Evolutionary conservation across 1,284 basidiomycete genomes (phyloP).

Genomic region (Tylopilus sp.): DNA sequence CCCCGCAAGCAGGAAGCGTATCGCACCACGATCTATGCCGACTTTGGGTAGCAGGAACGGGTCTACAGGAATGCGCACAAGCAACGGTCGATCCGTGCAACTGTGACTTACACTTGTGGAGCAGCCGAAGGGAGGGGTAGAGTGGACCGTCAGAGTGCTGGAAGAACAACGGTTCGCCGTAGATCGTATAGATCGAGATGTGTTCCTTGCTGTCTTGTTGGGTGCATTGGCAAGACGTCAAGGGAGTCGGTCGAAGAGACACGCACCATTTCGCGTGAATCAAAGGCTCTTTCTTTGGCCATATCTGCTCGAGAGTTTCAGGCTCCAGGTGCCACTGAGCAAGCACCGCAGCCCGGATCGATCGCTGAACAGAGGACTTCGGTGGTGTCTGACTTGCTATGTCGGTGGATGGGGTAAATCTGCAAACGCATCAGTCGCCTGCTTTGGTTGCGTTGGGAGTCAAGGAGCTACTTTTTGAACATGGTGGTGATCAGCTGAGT

Average conservation of each 20-base stretch:
- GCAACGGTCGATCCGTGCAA: neutral
- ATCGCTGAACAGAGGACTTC: constrained; percentile 92
- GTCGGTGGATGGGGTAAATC: constrained; percentile 84
- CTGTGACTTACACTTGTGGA: constrained; percentile 81
- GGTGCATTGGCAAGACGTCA: constrained; percentile 8
- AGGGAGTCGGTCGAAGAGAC: neutral
- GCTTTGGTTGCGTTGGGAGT: neutral
- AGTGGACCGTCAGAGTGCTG: constrained; percentile 96
- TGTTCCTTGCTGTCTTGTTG: constrained; percentile 79
- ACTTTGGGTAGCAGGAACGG: constrained; percentile 87
- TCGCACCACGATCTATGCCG: constrained; percentile 93
- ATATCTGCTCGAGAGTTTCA: constrained; percentile 84
- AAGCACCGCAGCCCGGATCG: constrained; percentile 78
- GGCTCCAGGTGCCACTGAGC: constrained; percentile 82
- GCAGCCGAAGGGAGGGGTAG: constrained; percentile 81
- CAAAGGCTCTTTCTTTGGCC: constrained; percentile 98
- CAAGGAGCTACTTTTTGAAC: constrained; percentile 32
- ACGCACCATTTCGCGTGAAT: constrained; percentile 92
- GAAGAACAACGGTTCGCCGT: constrained; percentile 88
- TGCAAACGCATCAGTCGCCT: constrained; percentile 34
- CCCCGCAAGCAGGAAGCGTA: constrained; percentile 92
- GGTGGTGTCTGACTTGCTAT: constrained; percentile 91
- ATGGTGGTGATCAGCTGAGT: constrained; percentile 26
- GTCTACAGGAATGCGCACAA: constrained; percentile 49
- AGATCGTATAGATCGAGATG: constrained; percentile 87